Evolutionary conservation across 441 rosid genomes (phyloP).

Genomic region (Viola pubescens): DNA sequence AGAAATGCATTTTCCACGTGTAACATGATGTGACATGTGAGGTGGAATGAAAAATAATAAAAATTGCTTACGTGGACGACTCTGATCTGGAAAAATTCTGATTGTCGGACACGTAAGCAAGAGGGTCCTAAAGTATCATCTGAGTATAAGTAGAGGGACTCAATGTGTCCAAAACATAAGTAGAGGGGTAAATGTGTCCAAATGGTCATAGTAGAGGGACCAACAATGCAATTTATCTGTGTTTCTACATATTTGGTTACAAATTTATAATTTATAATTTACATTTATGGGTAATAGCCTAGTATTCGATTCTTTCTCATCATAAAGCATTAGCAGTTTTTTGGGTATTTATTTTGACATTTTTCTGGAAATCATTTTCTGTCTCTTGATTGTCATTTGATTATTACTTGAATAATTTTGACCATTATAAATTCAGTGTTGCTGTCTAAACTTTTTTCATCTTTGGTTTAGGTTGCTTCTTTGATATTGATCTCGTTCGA

Average conservation of each 20-base stretch:
- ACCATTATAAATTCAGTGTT: constrained; percentile 3
- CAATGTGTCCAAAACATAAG: too few relatives aligned
- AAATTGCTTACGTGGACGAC: too few relatives aligned
- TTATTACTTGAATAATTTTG: constrained; percentile 5
- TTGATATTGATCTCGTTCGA: constrained; percentile 17
- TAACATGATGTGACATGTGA: too few relatives aligned
- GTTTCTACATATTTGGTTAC: neutral
- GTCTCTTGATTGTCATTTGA: constrained; percentile 4
- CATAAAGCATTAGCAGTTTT: neutral
- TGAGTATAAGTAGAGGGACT: too few relatives aligned
- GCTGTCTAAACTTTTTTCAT: neutral
- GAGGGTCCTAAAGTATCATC: too few relatives aligned
- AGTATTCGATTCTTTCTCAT: neutral
- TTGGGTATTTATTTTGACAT: neutral
- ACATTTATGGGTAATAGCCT: neutral
- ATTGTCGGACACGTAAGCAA: too few relatives aligned
- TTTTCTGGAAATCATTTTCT: constrained; percentile 9
- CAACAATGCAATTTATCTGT: too few relatives aligned
- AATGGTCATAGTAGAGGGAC: too few relatives aligned
- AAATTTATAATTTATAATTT: neutral
- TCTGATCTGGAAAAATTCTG: too few relatives aligned
- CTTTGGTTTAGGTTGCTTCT: constrained; percentile 12
- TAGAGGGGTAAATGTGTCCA: too few relatives aligned
- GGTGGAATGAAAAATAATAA: too few relatives aligned
- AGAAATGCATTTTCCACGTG: too few relatives aligned